Evolutionary conservation across 2,329 filamentous ascomycete genomes (phyloP).

Genomic region (Fusarium mundagurra): DNA sequence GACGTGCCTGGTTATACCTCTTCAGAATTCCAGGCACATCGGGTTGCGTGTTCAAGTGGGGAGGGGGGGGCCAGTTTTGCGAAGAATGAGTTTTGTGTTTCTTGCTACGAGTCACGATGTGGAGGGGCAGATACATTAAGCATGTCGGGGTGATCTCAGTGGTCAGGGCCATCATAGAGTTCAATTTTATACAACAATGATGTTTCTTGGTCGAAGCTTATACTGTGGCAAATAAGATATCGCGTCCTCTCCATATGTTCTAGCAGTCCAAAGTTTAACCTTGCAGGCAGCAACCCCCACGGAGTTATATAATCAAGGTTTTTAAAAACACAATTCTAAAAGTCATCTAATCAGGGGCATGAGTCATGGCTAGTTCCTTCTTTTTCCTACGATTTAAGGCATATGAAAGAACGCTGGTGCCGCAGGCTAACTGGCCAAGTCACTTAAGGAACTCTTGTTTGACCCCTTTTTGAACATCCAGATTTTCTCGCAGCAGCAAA

Average conservation of each 20-base stretch:
- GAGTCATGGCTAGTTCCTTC: fast-evolving
- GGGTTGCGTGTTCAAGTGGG: fast-evolving
- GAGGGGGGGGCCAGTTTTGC: not conserved
- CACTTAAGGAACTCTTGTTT: too few species aligned
- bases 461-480: too few species aligned
- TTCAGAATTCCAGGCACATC: not conserved
- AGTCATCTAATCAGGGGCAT: fast-evolving
- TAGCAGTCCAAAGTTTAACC: not conserved
- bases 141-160: fast-evolving
- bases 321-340: not conserved
- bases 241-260: not conserved
- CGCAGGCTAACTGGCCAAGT: too few species aligned
- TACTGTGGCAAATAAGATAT: fast-evolving
- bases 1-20: not conserved
- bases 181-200: not conserved
- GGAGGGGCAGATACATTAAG: fast-evolving
- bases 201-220: not conserved
- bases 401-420: too few species aligned
- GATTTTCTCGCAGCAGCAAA: too few species aligned
- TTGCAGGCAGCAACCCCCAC: too few species aligned
- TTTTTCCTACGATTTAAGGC: fast-evolving
- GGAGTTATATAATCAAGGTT: not conserved
- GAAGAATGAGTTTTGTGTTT: not conserved
- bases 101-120: fast-evolving
- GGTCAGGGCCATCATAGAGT: not conserved